Evolutionary conservation across 345 rosid genomes (phyloP).

Genomic region (Carallia brachiata): DNA sequence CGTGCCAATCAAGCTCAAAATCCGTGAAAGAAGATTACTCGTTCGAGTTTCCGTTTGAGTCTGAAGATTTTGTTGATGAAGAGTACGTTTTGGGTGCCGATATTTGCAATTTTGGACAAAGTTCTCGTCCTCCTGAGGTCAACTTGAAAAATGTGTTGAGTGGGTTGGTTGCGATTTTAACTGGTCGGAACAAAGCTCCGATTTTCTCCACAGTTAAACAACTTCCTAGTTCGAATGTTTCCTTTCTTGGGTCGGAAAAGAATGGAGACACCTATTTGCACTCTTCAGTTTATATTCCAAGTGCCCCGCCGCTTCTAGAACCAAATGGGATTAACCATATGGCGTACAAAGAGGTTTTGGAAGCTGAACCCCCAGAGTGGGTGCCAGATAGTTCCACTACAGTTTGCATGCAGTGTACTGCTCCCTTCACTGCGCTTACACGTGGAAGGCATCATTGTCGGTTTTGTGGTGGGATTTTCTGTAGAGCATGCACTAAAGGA

Average conservation of each 20-base stretch:
- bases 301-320: constrained; percentile 91
- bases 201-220: constrained; percentile 28
- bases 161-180: constrained; percentile 78
- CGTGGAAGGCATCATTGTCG: constrained; percentile 98
- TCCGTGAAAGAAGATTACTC: constrained; percentile 34
- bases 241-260: constrained; percentile 69
- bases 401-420: constrained; percentile 76
- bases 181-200: constrained; percentile 55
- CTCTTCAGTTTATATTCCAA: constrained; percentile 88
- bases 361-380: constrained; percentile 95
- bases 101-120: constrained; percentile 14
- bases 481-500: constrained; percentile 79
- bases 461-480: constrained; percentile 91
- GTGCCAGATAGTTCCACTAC: constrained; percentile 80
- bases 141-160: constrained; percentile 76
- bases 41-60: constrained; percentile 45
- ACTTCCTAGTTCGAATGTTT: constrained; percentile 56
- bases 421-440: constrained; percentile 73
- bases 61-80: constrained; percentile 53
- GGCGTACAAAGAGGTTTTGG: constrained; percentile 71
- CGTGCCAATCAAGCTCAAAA: background rate
- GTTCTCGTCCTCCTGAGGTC: constrained; percentile 51
- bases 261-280: constrained; percentile 76
- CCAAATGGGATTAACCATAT: constrained; percentile 49
- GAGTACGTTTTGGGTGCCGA: constrained; percentile 61